Evolutionary conservation across 2,329 filamentous ascomycete genomes (phyloP), one percentile per base, ranked within the genome.

Genomic region (Diaporthe sp.): DNA sequence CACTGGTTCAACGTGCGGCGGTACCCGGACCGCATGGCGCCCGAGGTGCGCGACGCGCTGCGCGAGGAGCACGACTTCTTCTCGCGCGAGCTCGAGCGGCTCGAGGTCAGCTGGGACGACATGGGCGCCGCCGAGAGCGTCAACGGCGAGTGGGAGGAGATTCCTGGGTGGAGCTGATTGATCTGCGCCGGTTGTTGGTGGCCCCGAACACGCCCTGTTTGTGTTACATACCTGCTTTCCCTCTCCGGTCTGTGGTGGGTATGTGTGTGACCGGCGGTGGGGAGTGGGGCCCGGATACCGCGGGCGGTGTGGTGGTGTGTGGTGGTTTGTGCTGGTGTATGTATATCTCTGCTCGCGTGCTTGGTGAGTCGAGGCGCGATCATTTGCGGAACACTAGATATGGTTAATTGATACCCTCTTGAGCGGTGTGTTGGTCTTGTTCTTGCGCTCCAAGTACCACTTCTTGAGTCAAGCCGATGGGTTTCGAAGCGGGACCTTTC

Each of bases 1-100:
- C 95, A 98, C 82, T 99, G 97, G 95, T 94, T 94, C 86, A 98
- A 98, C 82, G 86, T 98, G 78, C 90, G 94, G 73, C 85, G 91
- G 76, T 98, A 97, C 80, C 94, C 94, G 27, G 93, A 95, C 74
- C 90, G 92, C 73, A 94, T 98, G 89, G 92, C 88, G 27, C 82
- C 85, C 17, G 89, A 89, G 73, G 84, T 89, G 66, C 81, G 89
- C 22, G 86, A 88, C 13, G 88, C 92, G 58, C 85, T 94, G 81
- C 88, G 91, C 69, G 92, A 94, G 80, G 93, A 95, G 82, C 89
- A 93, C 76, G 94, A 96, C 80, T 96, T 96, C 81, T 96, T 96
- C 80, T 89, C 91, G 50, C 87, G 93, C 35, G 94, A 96, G 84
- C 84, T 96, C 68, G 94, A 96, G 81, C 94, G 91, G 81, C 87